Percentiles rank a stretch among this genome's conserved stretches.
These are phyloP conservation scores for Penicillium sp. DNA, from an alignment of 2,329 filamentous ascomycete genomes.

Conservation along the genomic window DNA sequence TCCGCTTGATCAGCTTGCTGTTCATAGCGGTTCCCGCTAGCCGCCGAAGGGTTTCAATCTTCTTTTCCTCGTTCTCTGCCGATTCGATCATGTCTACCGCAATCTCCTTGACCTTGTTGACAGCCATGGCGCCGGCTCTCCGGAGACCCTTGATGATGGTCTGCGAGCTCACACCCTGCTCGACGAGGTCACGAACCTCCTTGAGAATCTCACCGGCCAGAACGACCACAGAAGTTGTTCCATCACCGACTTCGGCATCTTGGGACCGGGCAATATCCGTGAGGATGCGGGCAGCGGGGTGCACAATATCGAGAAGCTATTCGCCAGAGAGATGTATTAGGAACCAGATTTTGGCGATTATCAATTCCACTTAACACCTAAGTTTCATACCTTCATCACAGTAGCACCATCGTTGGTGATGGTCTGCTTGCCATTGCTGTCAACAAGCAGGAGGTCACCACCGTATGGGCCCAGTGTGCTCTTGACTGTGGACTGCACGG, in stretches of 20 bases:
- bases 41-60: conserved; percentile 84
- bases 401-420: conserved; percentile 99
- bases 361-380: not conserved
- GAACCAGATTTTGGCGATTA: not conserved
- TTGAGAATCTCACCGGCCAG: conserved; percentile 97
- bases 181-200: conserved; percentile 93
- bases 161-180: conserved; percentile 95
- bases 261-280: conserved; percentile 98
- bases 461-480: conserved; percentile 95
- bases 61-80: conserved; percentile 77
- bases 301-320: conserved; percentile 95
- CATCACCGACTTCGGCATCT: conserved; percentile 98
- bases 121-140: conserved; percentile 83
- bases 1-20: conserved; percentile 98
- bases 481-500: conserved; percentile 94
- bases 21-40: conserved; percentile 97
- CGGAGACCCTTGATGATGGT: conserved; percentile 95
- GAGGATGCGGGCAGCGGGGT: conserved; percentile 94
- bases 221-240: conserved; percentile 96
- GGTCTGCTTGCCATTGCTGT: conserved; percentile 92
- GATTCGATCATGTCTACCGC: conserved; percentile 69
- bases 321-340: conserved; percentile 7
- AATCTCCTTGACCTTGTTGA: conserved; percentile 99
- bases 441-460: conserved; percentile 92
- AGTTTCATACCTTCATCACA: conserved; percentile 82